Conservation (phyloP, 163 green algal species). For the Scenedesmus sp. region DNA sequence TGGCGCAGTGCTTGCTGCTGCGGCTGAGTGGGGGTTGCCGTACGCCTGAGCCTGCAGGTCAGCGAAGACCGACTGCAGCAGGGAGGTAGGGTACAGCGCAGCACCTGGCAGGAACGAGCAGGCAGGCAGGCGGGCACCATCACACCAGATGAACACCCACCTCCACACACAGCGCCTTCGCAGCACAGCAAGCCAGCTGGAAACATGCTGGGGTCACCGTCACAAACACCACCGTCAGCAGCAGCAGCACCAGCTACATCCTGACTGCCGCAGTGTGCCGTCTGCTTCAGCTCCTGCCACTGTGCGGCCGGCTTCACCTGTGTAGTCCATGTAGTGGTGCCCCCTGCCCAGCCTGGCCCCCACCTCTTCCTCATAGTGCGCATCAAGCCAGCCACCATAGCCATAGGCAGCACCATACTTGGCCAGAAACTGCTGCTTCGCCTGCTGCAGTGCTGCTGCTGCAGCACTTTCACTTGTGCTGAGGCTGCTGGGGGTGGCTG, state of each 20-base stretch:
- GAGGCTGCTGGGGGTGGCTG: not conserved
- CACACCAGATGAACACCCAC: no score
- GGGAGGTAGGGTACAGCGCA: slow-evolving; percentile 67
- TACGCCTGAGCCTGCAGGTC: slow-evolving; percentile 60
- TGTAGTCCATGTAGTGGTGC: slow-evolving; percentile 28
- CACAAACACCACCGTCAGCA: not conserved
- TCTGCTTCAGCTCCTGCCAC: no score
- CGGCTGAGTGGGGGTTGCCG: slow-evolving; percentile 65
- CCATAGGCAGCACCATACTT: not conserved
- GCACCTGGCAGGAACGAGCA: slow-evolving; percentile 25
- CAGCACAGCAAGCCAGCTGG: not conserved
- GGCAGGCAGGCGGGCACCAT: not conserved
- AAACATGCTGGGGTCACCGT: no score
- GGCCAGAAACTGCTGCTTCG: not conserved
- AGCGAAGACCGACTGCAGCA: slow-evolving; percentile 57
- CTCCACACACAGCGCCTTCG: not conserved
- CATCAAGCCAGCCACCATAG: slow-evolving; percentile 42
- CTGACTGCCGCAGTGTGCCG: not conserved
- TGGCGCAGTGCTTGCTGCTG: not conserved
- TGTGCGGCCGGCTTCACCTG: not conserved
- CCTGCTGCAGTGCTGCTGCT: not conserved
- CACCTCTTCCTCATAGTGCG: slow-evolving; percentile 23
- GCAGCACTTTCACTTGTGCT: not conserved
- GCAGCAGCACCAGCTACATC: not conserved
- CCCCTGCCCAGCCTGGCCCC: not conserved